Evolutionary conservation across 2,329 filamentous ascomycete genomes (phyloP).

Genomic region (Leptoxyphium fumago): DNA sequence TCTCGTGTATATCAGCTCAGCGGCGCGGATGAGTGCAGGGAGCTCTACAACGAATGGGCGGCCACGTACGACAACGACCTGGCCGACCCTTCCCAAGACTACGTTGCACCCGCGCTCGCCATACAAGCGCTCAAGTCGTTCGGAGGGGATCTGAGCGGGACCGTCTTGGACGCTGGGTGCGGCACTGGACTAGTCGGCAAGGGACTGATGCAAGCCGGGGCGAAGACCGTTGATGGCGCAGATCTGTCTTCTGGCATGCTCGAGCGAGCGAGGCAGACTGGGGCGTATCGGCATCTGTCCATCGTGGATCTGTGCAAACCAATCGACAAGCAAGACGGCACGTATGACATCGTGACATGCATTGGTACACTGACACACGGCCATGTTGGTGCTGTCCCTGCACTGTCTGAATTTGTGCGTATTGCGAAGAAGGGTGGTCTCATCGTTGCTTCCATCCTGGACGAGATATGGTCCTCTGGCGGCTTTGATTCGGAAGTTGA

Average conservation of each 20-base stretch:
- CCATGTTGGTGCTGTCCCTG: slow-evolving; percentile 37
- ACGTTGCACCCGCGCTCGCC: slow-evolving; percentile 27
- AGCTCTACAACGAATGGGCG: slow-evolving; percentile 33
- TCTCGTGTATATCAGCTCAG: background rate
- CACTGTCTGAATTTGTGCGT: slow-evolving; percentile 36
- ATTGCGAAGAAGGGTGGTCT: slow-evolving; percentile 33
- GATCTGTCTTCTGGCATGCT: slow-evolving; percentile 42
- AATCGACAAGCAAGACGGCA: slow-evolving; percentile 23
- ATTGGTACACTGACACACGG: slow-evolving; percentile 41
- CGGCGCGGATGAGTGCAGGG: slow-evolving; percentile 23
- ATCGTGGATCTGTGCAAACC: slow-evolving; percentile 33
- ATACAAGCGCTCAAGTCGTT: slow-evolving; percentile 18
- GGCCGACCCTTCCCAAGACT: slow-evolving; percentile 20
- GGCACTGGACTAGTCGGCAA: slow-evolving; percentile 40
- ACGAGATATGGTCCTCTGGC: slow-evolving; percentile 33
- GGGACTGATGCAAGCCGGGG: slow-evolving; percentile 30
- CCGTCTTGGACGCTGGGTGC: slow-evolving; percentile 41
- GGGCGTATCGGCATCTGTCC: slow-evolving; percentile 33
- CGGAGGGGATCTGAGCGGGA: slow-evolving; percentile 10
- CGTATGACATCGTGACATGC: slow-evolving; percentile 39
- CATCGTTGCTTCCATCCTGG: slow-evolving; percentile 37
- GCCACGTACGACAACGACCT: slow-evolving; percentile 29
- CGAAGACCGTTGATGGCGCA: slow-evolving; percentile 34
- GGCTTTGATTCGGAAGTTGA: slow-evolving; percentile 35
- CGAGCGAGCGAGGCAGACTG: slow-evolving; percentile 32